A percentile compares a stretch with the other conserved stretches of the same genome.
phyloP scores from a whole-genome alignment of 768 basidiomycete genomes.

The Lentinula sp. region DNA sequence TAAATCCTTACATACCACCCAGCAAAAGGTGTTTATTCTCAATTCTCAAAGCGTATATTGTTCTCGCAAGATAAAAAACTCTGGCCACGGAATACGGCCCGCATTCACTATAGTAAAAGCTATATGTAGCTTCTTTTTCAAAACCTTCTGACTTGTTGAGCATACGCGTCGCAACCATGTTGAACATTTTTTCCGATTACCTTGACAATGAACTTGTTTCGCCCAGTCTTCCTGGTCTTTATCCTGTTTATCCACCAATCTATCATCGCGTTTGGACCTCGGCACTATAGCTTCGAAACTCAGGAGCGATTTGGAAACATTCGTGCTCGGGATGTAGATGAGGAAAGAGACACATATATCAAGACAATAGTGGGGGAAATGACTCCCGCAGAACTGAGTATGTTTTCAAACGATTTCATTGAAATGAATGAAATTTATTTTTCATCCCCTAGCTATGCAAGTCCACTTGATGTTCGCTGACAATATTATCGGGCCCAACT shows the following conservation, averaged over 20 bases:
- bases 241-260: background rate
- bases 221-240: background rate
- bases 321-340: background rate
- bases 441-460: conserved; percentile 7
- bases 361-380: conserved; percentile 3
- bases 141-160: too few species aligned
- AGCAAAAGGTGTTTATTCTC: too few species aligned
- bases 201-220: background rate
- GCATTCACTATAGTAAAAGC: too few species aligned
- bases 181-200: too few species aligned
- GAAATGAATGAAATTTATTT: background rate
- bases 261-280: background rate
- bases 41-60: too few species aligned
- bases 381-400: conserved; percentile 9
- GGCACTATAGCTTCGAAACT: background rate
- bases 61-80: too few species aligned
- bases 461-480: conserved; percentile 11
- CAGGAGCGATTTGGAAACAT: background rate
- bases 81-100: too few species aligned
- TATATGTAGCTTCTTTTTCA: too few species aligned
- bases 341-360: conserved; percentile 7
- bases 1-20: too few species aligned
- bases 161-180: too few species aligned
- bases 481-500: conserved; percentile 10
- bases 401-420: background rate